These are phyloP conservation scores for Fraxinus floribunda DNA, from an alignment of 305 asterid species.

Conservation along the genomic window DNA sequence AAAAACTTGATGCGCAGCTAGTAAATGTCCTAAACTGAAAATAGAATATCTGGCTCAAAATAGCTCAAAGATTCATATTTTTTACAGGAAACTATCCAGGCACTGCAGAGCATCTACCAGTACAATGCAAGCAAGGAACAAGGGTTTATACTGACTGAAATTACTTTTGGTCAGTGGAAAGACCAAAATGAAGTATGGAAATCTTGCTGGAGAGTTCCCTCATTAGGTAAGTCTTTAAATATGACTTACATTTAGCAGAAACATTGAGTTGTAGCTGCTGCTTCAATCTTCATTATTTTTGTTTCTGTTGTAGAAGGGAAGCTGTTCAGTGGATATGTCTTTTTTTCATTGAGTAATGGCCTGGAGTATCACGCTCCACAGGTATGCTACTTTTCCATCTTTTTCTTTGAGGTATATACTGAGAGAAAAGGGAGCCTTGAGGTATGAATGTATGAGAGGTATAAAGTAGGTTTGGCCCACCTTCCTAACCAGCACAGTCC, in stretches of 20 bases:
- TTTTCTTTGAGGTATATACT: background rate
- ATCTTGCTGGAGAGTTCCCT: conserved; percentile 51
- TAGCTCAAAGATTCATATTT: background rate
- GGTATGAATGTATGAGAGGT: background rate
- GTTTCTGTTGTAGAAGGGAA: conserved; percentile 31
- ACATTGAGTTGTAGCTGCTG: background rate
- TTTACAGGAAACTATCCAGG: conserved; percentile 32
- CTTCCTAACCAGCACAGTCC: background rate
- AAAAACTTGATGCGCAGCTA: background rate
- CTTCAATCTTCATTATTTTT: background rate
- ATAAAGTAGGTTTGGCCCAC: background rate
- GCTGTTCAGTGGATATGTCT: conserved; percentile 42
- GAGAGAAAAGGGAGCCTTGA: background rate
- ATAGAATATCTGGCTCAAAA: background rate
- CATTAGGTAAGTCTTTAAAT: conserved; percentile 29
- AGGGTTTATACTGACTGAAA: conserved; percentile 25
- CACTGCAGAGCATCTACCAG: conserved; percentile 1
- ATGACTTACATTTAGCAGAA: background rate
- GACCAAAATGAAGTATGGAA: conserved; percentile 25
- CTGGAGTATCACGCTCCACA: background rate
- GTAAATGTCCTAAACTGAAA: background rate
- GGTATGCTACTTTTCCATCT: background rate
- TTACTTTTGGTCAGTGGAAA: conserved; percentile 32
- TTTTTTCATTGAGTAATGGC: conserved; percentile 38
- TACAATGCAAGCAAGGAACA: conserved; percentile 31